phyloP scores from a whole-genome alignment of 176 grass and related monocot genomes.

The Elymus sibiricus region DNA sequence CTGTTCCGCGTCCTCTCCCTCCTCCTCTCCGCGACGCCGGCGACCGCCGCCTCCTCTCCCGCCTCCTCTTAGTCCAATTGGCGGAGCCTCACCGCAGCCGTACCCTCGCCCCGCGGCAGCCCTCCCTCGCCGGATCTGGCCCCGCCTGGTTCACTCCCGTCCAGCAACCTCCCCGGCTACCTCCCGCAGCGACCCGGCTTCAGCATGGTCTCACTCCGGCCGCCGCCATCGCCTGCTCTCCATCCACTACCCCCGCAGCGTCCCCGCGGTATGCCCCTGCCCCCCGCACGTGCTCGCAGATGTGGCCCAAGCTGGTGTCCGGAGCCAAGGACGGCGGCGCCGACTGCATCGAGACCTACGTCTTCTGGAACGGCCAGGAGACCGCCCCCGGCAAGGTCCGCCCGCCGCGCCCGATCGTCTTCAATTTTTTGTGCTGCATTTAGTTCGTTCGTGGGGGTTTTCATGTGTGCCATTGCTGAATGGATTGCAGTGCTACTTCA shows the following conservation, averaged over 20 bases:
- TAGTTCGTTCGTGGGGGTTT: neutral
- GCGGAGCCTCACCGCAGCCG: no score
- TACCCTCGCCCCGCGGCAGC: no score
- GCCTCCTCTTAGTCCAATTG: no score
- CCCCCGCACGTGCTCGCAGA: conserved; percentile 38
- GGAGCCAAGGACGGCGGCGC: conserved; percentile 78
- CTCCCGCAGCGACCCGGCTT: no score
- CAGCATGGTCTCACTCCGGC: conserved; percentile 35
- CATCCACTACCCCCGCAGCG: conserved; percentile 96
- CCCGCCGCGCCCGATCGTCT: neutral
- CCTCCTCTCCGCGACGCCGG: no score
- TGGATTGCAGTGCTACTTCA: conserved; percentile 80
- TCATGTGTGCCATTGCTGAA: neutral
- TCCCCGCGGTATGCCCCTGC: conserved; percentile 58
- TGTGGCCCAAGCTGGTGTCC: conserved; percentile 86
- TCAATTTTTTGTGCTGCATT: neutral
- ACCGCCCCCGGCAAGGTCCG: conserved; percentile 72
- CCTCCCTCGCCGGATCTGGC: no score
- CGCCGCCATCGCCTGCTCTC: conserved; percentile 62
- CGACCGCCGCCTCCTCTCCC: no score
- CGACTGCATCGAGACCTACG: conserved; percentile 70
- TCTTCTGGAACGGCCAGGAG: conserved; percentile 99
- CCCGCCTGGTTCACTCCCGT: no score
- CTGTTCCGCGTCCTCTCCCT: no score
- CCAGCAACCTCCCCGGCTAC: no score